These are phyloP conservation scores for Jatropha curcas DNA, from an alignment of 345 rosid genomes.

Conservation along the genomic window DNA sequence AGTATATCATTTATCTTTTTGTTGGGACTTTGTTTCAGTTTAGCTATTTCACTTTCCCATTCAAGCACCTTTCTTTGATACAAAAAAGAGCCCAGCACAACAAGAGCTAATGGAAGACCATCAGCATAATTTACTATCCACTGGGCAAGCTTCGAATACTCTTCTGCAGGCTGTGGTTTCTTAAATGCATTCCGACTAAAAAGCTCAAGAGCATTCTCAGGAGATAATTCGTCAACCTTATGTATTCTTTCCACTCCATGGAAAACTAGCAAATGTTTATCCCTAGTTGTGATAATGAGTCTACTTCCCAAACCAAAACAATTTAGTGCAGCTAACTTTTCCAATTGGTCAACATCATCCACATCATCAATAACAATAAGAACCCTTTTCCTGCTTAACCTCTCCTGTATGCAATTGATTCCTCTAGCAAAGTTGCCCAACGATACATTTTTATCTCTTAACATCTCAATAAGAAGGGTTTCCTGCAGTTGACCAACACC, in stretches of 20 bases:
- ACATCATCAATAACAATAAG: conserved; percentile 17
- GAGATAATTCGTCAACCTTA: conserved; percentile 1
- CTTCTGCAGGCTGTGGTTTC: neutral
- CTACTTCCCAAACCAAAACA: conserved; percentile 16
- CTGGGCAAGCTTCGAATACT: neutral
- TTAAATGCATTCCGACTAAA: conserved; percentile 18
- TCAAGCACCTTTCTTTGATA: neutral
- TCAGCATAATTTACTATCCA: conserved; percentile 5
- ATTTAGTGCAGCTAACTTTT: conserved; percentile 11
- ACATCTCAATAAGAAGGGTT: conserved; percentile 6
- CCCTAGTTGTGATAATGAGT: conserved; percentile 16
- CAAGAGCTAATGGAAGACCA: conserved; percentile 24
- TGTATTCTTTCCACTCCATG: conserved; percentile 10
- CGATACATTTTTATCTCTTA: conserved; percentile 4
- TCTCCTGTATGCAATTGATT: conserved; percentile 13
- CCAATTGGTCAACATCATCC: conserved; percentile 3
- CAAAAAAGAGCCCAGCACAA: conserved; percentile 23
- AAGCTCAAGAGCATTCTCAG: conserved; percentile 10
- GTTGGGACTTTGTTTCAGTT: conserved; percentile 8
- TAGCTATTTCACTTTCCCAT: conserved; percentile 18
- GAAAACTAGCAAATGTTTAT: conserved; percentile 8
- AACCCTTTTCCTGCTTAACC: conserved; percentile 2
- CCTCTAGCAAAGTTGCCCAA: conserved; percentile 12
- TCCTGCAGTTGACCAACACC: conserved; percentile 11
- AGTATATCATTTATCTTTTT: conserved; percentile 7